phyloP scores from a whole-genome alignment of 1,139 yeast species.

The Groenewaldozyma sp. region DNA sequence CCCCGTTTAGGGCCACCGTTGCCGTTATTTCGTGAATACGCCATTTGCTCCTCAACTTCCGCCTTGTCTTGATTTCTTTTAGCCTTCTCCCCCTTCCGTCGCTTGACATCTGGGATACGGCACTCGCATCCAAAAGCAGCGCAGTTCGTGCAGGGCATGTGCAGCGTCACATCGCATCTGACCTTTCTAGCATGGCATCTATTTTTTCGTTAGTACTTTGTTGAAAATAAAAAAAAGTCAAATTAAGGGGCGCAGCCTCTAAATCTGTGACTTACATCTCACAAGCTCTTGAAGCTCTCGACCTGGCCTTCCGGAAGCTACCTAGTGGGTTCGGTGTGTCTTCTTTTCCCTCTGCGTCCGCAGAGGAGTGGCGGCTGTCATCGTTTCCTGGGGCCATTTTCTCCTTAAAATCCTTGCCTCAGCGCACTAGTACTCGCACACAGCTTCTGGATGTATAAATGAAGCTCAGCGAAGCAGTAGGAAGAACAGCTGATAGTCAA shows the following conservation, averaged over 20 bases:
- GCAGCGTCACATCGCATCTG: constrained; percentile 59
- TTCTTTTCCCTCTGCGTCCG: too few relatives aligned
- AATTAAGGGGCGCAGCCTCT: background rate
- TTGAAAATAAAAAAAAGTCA: background rate
- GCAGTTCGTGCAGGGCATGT: constrained; percentile 72
- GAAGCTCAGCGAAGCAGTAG: too few relatives aligned
- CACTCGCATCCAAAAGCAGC: constrained; percentile 71
- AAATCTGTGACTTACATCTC: constrained; percentile 24
- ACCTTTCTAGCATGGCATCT: constrained; percentile 63
- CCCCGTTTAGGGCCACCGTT: constrained; percentile 1
- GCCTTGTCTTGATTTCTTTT: background rate
- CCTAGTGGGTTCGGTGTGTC: too few relatives aligned
- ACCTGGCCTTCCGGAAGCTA: constrained; percentile 25
- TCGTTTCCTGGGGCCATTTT: too few relatives aligned
- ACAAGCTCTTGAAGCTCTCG: constrained; percentile 27
- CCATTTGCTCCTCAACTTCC: constrained; percentile 1
- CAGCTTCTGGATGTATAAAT: too few relatives aligned
- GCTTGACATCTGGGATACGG: constrained; percentile 47
- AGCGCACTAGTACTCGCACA: too few relatives aligned
- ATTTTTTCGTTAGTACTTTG: constrained; percentile 9
- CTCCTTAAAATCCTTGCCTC: too few relatives aligned
- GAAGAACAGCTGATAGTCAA: too few relatives aligned
- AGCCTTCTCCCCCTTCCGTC: constrained; percentile 22
- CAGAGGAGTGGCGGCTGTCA: too few relatives aligned
- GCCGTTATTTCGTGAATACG: too few relatives aligned